Evolutionary conservation across 805 yeast genomes (phyloP).

Genomic region (Pichia deserticola): DNA sequence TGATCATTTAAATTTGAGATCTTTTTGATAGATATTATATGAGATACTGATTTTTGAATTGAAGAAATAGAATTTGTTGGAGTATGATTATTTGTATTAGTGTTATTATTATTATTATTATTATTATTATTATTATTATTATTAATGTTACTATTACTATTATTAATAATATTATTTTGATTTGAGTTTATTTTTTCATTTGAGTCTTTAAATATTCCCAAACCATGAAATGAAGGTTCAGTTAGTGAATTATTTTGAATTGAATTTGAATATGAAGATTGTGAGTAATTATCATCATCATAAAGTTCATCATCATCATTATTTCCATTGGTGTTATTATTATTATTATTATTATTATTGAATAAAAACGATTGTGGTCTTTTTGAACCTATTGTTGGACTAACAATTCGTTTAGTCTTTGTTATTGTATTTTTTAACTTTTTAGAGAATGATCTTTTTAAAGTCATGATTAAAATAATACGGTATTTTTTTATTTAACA

Average conservation of each 20-base stretch:
- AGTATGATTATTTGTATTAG: background rate
- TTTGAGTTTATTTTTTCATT: background rate
- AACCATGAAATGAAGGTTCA: background rate
- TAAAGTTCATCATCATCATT: background rate
- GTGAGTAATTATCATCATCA: background rate
- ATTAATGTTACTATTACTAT: no score
- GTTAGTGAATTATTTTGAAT: background rate
- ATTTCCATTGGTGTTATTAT: no score
- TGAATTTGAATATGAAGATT: background rate
- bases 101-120: no score
- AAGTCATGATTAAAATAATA: conserved; percentile 6
- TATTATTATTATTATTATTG: no score
- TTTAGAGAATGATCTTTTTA: conserved; percentile 14
- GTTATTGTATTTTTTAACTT: conserved; percentile 11
- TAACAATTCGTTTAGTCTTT: conserved; percentile 13
- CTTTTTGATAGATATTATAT: background rate
- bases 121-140: no score
- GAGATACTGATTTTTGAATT: conserved; percentile 3
- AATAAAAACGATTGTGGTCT: background rate
- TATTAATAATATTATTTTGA: no score
- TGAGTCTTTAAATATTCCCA: background rate
- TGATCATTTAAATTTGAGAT: no score
- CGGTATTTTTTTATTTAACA: no score
- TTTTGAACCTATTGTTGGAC: background rate
- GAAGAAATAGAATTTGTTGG: conserved; percentile 3